Base-by-base conservation (phyloP, 129 eudicot genomes). In the Scalesia atractyloides region DNA sequence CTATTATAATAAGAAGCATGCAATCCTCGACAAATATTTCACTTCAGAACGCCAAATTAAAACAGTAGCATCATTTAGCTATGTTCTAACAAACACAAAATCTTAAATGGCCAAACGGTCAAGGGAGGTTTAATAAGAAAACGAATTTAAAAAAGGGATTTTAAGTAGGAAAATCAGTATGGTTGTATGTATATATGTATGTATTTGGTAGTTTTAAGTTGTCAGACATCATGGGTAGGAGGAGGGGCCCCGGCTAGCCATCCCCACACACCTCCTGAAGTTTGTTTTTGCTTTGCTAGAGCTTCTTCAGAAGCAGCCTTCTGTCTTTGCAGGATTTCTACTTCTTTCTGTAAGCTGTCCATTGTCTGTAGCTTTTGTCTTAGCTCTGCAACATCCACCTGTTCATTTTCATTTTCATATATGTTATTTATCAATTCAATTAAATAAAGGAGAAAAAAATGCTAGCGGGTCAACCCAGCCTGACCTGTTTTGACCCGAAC, bases 231-330 rank as follows among this genome's bases (percentile, higher is more conserved):
- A 65, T 77, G 84, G 61, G 71, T 68, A 17, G 97, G 96, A 17
- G 97, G 96, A 7, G 82, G 72, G n/a, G 93, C 33, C 68, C 97
- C 97, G 5, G 99, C 97, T 39, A 95, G 88, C 99, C 99, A 95
- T 16, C 97, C 99, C 97, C 97, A 95, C 56, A 95, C 94, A 10
- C 99, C 99, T 14, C 99, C 97, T 26, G 99, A 86, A 70, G 87
- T 60, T 74, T 88, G 99, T 74, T 78, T 89, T 68, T 86, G 97
- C 64, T 85, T 95, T 64, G 91, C 97, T 56, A 85, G 86, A 37
- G 99, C 99, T 85, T 95, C 91, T 74, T 95, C 99, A 12, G 99
- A 83, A 76, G 99, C 99, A 19, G 97, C 96, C 82, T 91, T 95
- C 80, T 95, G 99, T 58, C 95, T 80, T 70, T 82, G 97, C 16